These are phyloP conservation scores for Diaporthe ampelina DNA, from an alignment of 2,329 filamentous ascomycete genomes.

Conservation along the genomic window DNA sequence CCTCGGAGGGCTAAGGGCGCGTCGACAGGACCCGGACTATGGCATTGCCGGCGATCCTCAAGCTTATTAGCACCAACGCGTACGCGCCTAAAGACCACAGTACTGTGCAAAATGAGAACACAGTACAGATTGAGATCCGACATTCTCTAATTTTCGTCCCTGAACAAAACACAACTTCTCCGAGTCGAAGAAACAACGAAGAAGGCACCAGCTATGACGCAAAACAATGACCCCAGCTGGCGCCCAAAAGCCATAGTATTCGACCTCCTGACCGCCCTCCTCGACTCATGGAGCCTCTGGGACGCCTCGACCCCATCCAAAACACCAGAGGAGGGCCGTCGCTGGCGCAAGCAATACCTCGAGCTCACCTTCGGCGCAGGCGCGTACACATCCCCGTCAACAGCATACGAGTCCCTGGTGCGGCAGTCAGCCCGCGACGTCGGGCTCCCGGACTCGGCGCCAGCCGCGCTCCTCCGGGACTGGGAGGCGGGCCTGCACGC, in stretches of 20 bases:
- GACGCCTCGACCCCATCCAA: constrained; percentile 49
- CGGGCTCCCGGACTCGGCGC: constrained; percentile 48
- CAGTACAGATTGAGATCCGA: neutral
- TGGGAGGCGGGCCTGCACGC: constrained; percentile 48
- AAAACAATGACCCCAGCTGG: constrained; percentile 42
- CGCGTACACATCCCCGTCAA: constrained; percentile 45
- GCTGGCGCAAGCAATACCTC: constrained; percentile 55
- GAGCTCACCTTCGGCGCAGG: constrained; percentile 54
- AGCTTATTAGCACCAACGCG: neutral
- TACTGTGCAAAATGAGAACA: neutral
- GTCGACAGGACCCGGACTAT: neutral
- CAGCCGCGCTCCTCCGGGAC: constrained; percentile 47
- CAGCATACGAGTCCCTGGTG: constrained; percentile 51
- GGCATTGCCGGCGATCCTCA: neutral
- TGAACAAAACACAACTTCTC: neutral
- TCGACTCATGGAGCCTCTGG: constrained; percentile 58
- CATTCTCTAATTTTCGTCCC: too few species aligned
- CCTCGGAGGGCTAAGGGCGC: constrained; percentile 12
- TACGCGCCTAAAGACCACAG: neutral
- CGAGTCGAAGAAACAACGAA: too few species aligned
- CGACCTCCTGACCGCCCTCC: constrained; percentile 56
- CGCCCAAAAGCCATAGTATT: constrained; percentile 54
- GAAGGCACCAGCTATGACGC: neutral
- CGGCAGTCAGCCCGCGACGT: constrained; percentile 49
- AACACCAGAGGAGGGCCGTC: constrained; percentile 46